Percentiles rank a stretch among this genome's conserved stretches.
Evolutionary conservation across 2,329 filamentous ascomycete species (phyloP).

Genomic region (Orbilia oligospora): DNA sequence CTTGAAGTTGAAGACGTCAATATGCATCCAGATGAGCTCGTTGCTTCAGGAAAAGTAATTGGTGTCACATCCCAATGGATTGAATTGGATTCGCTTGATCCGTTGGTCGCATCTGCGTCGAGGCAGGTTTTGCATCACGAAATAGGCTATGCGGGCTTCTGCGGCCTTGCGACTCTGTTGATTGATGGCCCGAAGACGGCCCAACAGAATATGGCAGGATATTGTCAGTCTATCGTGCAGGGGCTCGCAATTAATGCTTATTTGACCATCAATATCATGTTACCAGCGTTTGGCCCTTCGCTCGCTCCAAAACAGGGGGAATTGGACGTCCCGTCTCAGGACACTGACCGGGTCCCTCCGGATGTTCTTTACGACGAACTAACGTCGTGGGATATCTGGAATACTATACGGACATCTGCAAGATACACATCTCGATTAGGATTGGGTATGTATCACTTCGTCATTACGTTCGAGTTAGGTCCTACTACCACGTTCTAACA

Average conservation of each 20-base stretch:
- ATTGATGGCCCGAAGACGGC: constrained; percentile 82
- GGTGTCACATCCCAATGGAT: constrained; percentile 65
- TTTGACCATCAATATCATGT: constrained; percentile 82
- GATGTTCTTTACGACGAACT: constrained; percentile 74
- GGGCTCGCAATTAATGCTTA: constrained; percentile 81
- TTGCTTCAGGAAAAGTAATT: constrained; percentile 68
- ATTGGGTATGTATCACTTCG: constrained; percentile 75
- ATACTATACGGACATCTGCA: constrained; percentile 87
- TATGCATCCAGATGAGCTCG: constrained; percentile 65
- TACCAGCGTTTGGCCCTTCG: constrained; percentile 80
- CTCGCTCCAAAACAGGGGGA: constrained; percentile 70
- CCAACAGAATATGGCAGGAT: constrained; percentile 77
- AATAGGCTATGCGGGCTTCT: constrained; percentile 94
- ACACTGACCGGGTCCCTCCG: constrained; percentile 65
- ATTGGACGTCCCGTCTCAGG: constrained; percentile 70
- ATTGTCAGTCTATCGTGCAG: constrained; percentile 86
- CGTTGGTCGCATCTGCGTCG: constrained; percentile 85
- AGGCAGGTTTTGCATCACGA: constrained; percentile 85
- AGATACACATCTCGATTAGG: constrained; percentile 83
- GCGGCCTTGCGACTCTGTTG: constrained; percentile 85
- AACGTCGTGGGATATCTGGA: constrained; percentile 93
- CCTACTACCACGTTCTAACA: constrained; percentile 62
- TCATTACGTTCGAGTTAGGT: constrained; percentile 67
- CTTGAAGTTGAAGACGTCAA: constrained; percentile 71
- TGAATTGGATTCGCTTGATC: constrained; percentile 66